Evolutionary conservation across 2,329 filamentous ascomycete species (phyloP).

Genomic region (Dactylonectria estremocensis): DNA sequence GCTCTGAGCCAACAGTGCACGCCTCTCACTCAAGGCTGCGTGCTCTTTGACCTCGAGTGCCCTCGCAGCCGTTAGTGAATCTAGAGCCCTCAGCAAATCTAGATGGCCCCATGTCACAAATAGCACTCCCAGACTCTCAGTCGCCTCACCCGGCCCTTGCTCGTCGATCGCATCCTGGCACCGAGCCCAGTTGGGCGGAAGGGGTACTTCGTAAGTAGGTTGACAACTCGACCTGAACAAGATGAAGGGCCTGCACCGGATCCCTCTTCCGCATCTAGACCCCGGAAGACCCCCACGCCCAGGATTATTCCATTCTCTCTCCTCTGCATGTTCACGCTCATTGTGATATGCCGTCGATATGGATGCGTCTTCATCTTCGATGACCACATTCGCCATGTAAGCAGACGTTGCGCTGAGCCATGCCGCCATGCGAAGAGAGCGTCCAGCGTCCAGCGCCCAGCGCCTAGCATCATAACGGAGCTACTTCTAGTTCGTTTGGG

Average conservation of each 20-base stretch:
- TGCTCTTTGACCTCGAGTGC: neutral
- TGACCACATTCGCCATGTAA: neutral
- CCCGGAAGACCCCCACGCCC: slow-evolving; percentile 28
- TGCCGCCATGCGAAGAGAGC: slow-evolving; percentile 11
- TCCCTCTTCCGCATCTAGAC: slow-evolving; percentile 28
- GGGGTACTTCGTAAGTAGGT: too few relatives aligned
- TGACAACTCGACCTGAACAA: slow-evolving; percentile 17
- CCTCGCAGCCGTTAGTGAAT: neutral
- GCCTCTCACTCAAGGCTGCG: neutral
- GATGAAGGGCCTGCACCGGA: slow-evolving; percentile 26
- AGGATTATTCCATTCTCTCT: slow-evolving; percentile 15
- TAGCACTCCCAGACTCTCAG: neutral
- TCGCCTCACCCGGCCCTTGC: slow-evolving; percentile 12
- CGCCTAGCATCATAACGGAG: slow-evolving; percentile 9
- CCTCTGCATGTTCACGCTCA: slow-evolving; percentile 1
- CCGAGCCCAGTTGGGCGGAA: slow-evolving; percentile 17
- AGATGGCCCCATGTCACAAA: slow-evolving; percentile 16
- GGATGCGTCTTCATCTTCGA: slow-evolving; percentile 9
- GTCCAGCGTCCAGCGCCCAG: slow-evolving; percentile 1
- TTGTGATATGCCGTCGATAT: neutral
- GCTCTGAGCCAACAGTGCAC: neutral
- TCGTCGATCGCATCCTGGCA: slow-evolving; percentile 28
- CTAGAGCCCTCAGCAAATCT: slow-evolving; percentile 16
- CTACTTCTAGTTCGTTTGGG: slow-evolving; percentile 8
- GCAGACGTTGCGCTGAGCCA: neutral